These are phyloP conservation scores for Cylindrotheca fusiformis DNA, from an alignment of 108 stramenopile species.

Conservation along the genomic window DNA sequence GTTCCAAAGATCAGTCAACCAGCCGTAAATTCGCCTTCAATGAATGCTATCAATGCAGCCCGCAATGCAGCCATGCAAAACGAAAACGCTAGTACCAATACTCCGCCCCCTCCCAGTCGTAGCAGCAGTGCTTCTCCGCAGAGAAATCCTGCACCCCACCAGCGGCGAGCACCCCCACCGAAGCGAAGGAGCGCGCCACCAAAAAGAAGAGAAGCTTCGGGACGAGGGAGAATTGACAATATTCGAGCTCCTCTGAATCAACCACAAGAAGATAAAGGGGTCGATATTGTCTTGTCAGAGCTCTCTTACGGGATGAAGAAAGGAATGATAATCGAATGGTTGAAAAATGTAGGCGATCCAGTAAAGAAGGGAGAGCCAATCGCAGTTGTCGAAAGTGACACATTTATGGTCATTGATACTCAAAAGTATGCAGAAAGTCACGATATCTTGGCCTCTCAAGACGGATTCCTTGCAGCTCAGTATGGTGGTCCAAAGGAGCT, in stretches of 20 bases:
- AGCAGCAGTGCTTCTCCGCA: neutral
- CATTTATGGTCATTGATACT: neutral
- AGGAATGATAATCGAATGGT: neutral
- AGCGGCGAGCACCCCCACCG: neutral
- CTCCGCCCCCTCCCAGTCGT: too few relatives aligned
- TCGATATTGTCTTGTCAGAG: neutral
- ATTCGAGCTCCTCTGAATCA: neutral
- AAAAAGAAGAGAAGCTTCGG: too few relatives aligned
- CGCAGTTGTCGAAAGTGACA: neutral
- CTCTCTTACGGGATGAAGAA: neutral
- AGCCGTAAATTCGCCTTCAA: neutral
- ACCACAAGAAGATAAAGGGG: neutral
- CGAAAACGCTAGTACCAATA: neutral
- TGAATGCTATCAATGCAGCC: neutral
- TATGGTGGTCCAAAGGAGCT: neutral
- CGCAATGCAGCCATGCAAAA: neutral
- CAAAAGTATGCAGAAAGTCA: neutral
- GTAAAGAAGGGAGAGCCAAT: neutral
- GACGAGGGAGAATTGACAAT: neutral
- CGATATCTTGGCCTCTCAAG: neutral
- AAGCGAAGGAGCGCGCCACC: neutral
- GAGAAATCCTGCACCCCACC: neutral
- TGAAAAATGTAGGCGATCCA: neutral
- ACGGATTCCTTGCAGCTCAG: neutral
- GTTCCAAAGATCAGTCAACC: neutral